Conservation (phyloP, 2,329 filamentous ascomycete genomes). For the Pyrenophora tritici-repentis region DNA sequence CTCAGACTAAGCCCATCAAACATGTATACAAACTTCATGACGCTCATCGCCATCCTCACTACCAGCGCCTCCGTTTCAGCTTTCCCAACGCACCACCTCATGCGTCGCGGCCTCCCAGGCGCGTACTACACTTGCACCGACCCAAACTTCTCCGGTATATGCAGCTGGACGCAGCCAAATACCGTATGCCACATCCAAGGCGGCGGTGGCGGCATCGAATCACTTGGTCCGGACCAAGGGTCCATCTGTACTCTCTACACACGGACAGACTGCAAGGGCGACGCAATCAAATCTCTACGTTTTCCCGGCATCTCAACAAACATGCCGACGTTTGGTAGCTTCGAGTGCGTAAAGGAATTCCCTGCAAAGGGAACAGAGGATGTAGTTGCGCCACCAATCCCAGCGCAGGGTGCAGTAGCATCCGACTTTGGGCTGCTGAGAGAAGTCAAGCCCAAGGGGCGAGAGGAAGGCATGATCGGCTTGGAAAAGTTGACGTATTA, state of each 20-base stretch:
- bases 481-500: conserved; percentile 39
- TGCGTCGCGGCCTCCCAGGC: conserved; percentile 41
- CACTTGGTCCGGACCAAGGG: conserved; percentile 41
- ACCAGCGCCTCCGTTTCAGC: conserved; percentile 10
- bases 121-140: conserved; percentile 42
- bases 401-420: conserved; percentile 35
- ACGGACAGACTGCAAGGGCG: conserved; percentile 28
- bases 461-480: conserved; percentile 42
- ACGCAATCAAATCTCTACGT: conserved; percentile 20
- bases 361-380: conserved; percentile 4
- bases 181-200: conserved; percentile 33
- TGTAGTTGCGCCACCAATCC: conserved; percentile 14
- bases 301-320: conserved; percentile 31
- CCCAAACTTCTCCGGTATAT: conserved; percentile 35
- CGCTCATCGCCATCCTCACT: conserved; percentile 16
- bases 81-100: conserved; percentile 11
- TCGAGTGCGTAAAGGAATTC: conserved; percentile 27
- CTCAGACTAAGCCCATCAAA: conserved; percentile 6
- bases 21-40: conserved; percentile 4
- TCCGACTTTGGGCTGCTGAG: conserved; percentile 25
- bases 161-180: conserved; percentile 35
- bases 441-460: conserved; percentile 24
- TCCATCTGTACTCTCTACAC: conserved; percentile 35
- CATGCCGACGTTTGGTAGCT: conserved; percentile 30
- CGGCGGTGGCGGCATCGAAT: conserved; percentile 26